Evolutionary conservation across 1,139 yeast genomes (phyloP).

Genomic region (Kodamaea derodonti): DNA sequence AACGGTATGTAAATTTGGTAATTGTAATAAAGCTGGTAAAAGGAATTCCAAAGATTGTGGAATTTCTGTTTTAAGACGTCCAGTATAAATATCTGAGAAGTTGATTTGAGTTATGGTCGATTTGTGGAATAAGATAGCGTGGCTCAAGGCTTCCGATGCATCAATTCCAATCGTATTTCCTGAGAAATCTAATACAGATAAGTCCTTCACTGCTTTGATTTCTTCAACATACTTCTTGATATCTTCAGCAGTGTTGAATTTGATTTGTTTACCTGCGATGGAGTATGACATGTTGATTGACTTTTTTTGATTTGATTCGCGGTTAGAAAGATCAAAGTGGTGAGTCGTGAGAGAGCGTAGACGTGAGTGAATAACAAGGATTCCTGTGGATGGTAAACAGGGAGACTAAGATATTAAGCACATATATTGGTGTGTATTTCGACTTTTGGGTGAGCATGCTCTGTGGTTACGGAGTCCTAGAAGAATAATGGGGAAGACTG

Average conservation of each 20-base stretch:
- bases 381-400: not conserved
- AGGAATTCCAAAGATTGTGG: constrained; percentile 75
- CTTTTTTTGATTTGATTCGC: not conserved
- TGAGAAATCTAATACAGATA: constrained; percentile 70
- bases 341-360: not conserved
- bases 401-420: not conserved
- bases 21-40: constrained; percentile 67
- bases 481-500: too few species aligned
- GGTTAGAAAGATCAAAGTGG: not conserved
- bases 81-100: constrained; percentile 90
- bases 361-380: not conserved
- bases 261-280: constrained; percentile 72
- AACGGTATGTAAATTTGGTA: constrained; percentile 65
- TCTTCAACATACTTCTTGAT: constrained; percentile 62
- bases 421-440: too few species aligned
- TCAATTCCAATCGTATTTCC: constrained; percentile 95
- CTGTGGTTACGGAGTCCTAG: too few species aligned
- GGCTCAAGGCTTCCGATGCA: constrained; percentile 72
- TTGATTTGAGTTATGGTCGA: constrained; percentile 61
- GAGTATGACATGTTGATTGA: constrained; percentile 31
- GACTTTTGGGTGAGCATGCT: too few species aligned
- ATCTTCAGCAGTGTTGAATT: constrained; percentile 70
- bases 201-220: constrained; percentile 31
- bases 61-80: constrained; percentile 90
- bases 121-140: constrained; percentile 48